Percentiles rank a stretch among this genome's conserved stretches.
Conservation (phyloP, 805 yeast genomes). For the Priceomyces haplophilus region DNA sequence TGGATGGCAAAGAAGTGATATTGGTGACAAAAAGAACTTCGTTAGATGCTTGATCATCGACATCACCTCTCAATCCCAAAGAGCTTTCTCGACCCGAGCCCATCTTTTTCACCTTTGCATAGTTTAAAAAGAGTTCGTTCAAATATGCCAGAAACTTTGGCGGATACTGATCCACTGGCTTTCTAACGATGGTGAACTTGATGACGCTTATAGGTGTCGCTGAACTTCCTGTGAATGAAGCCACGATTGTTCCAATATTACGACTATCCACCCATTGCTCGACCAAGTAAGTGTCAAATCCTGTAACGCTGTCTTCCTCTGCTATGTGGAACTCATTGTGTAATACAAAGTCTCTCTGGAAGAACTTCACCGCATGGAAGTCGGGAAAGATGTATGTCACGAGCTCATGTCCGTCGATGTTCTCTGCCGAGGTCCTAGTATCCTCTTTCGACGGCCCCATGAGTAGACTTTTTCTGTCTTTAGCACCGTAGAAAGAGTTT, state of each 20-base stretch:
- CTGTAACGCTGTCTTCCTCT: slow-evolving; percentile 51
- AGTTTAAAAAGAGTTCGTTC: slow-evolving; percentile 60
- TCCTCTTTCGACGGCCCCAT: background rate
- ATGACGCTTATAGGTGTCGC: slow-evolving; percentile 59
- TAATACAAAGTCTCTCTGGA: slow-evolving; percentile 37
- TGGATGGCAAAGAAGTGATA: slow-evolving; percentile 74
- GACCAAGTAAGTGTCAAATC: slow-evolving; percentile 87
- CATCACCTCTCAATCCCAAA: background rate
- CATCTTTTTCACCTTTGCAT: slow-evolving; percentile 63
- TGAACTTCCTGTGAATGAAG: slow-evolving; percentile 82
- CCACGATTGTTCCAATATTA: slow-evolving; percentile 60
- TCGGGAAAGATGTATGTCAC: slow-evolving; percentile 54
- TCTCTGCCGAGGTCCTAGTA: background rate
- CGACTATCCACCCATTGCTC: slow-evolving; percentile 92
- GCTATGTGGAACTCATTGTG: slow-evolving; percentile 37
- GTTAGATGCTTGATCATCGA: slow-evolving; percentile 5
- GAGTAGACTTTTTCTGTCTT: background rate
- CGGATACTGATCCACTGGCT: slow-evolving; percentile 48
- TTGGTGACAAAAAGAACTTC: slow-evolving; percentile 70
- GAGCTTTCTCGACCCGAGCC: slow-evolving; percentile 11
- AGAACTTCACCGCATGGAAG: slow-evolving; percentile 48
- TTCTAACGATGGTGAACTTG: slow-evolving; percentile 53
- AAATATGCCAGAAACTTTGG: slow-evolving; percentile 55
- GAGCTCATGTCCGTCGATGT: slow-evolving; percentile 14
- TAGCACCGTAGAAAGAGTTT: background rate